Evolutionary conservation across 768 basidiomycete species (phyloP).

Genomic region (Melanogaster broomeanus): DNA sequence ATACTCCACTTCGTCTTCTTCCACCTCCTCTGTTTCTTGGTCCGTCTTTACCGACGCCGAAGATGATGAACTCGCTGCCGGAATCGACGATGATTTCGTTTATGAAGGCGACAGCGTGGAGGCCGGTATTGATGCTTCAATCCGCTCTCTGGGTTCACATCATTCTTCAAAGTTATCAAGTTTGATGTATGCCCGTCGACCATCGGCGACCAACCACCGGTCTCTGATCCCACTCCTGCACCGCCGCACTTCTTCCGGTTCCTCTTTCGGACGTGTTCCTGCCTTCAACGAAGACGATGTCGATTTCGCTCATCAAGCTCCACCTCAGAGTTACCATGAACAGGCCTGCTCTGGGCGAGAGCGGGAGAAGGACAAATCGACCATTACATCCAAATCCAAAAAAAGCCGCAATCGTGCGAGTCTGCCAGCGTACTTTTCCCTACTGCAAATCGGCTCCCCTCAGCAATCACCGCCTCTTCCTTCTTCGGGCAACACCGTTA

Average conservation of each 20-base stretch:
- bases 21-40: slow-evolving; percentile 65
- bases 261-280: slow-evolving; percentile 31
- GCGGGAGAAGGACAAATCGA: slow-evolving; percentile 25
- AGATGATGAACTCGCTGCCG: slow-evolving; percentile 41
- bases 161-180: slow-evolving; percentile 42
- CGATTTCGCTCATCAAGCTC: slow-evolving; percentile 38
- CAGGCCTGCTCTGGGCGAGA: slow-evolving; percentile 30
- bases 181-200: slow-evolving; percentile 67
- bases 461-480: slow-evolving; percentile 40
- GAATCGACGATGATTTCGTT: slow-evolving; percentile 36
- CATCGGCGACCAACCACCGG: slow-evolving; percentile 69
- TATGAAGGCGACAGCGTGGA: slow-evolving; percentile 36
- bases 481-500: slow-evolving; percentile 47
- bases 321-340: slow-evolving; percentile 30
- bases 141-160: slow-evolving; percentile 43
- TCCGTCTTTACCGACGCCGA: slow-evolving; percentile 68
- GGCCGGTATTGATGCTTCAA: slow-evolving; percentile 38
- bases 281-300: slow-evolving; percentile 47
- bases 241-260: slow-evolving; percentile 48
- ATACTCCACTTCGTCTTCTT: slow-evolving; percentile 62
- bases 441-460: slow-evolving; percentile 55
- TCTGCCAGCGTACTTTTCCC: slow-evolving; percentile 75
- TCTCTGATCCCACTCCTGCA: slow-evolving; percentile 60
- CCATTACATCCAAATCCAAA: slow-evolving; percentile 43
- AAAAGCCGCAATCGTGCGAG: slow-evolving; percentile 67